Evolutionary conservation across 805 yeast species (phyloP), one percentile per base, ranked within the genome.

Genomic region (Torulaspora delbrueckii): DNA sequence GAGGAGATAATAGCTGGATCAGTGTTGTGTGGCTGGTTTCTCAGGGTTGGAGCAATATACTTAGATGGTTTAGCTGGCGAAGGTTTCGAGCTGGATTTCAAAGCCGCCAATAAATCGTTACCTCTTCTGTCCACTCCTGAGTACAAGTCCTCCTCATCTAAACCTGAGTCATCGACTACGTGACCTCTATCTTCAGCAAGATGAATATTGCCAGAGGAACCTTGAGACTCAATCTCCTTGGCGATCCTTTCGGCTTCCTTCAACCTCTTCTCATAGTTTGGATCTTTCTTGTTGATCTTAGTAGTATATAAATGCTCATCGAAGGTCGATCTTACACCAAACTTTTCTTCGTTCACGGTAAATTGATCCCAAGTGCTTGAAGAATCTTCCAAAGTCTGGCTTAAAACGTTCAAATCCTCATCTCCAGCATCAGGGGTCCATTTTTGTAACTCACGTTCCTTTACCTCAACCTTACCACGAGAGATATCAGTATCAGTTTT

Each of bases 111-210:
- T 24, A 64, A 47, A 39, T 63, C 67, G 39, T 65, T 68, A 23
- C 67, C 67, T 50, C 67, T 60, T 58, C 93, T 78, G 47, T 76
- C 81, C 37, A 89, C 99, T 41, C 97, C 97, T 4, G 96, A 88
- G 62, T 90, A 93, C 66, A 86, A 86, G 65, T 90, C 96, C 66
- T 93, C 99, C 69, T 93, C 99, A 66, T 93, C 98, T 55, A 86
- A 54, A 13, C 95, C 96, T 48, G 85, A 78, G 59, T 86, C 96
- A 62, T 86, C 96, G 31, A 84, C 76, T 13, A 64, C 58, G 12
- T 80, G 51, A 22, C 96, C 96, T 64, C 99, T 80, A 66, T 91
- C 99, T 63, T 91, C 99, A 51, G 95, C 91, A 22, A 90, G 52
- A 63, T 93, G 98, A 24, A 78, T 69, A 60, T 86, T 89, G 23